phyloP scores from a whole-genome alignment of 1,139 yeast species.

The Geotrichum siamense region DNA sequence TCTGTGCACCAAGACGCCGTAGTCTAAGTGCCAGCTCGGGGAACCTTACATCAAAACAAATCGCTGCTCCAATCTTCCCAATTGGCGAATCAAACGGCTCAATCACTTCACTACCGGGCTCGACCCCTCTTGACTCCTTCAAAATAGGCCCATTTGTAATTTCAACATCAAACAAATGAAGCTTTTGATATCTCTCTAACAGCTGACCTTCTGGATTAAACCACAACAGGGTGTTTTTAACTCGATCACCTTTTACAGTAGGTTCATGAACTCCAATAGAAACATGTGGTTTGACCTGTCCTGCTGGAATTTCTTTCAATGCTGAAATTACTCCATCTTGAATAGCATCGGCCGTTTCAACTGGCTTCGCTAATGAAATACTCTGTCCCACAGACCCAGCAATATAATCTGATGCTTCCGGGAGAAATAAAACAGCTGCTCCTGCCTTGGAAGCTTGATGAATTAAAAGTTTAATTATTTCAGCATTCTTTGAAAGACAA shows the following conservation, averaged over 20 bases:
- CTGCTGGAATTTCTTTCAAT: conserved; percentile 36
- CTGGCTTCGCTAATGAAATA: conserved; percentile 46
- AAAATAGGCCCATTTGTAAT: conserved; percentile 52
- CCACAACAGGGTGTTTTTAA: conserved; percentile 68
- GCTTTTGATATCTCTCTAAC: conserved; percentile 63
- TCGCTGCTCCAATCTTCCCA: conserved; percentile 62
- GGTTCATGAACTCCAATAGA: conserved; percentile 87
- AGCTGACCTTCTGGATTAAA: conserved; percentile 58
- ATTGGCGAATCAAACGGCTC: conserved; percentile 53
- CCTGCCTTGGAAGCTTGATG: conserved; percentile 52
- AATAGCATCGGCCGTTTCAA: conserved; percentile 45
- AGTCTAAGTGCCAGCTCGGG: conserved; percentile 70
- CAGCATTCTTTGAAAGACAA: conserved; percentile 51
- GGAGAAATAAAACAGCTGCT: conserved; percentile 67
- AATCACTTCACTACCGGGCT: conserved; percentile 57
- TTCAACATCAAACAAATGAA: conserved; percentile 86
- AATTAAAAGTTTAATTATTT: conserved; percentile 50
- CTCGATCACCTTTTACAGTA: conserved; percentile 35
- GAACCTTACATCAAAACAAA: conserved; percentile 84
- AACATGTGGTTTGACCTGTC: conserved; percentile 34
- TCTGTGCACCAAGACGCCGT: conserved; percentile 65
- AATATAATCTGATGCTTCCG: conserved; percentile 89
- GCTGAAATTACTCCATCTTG: conserved; percentile 44
- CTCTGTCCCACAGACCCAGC: conserved; percentile 66
- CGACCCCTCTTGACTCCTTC: conserved; percentile 71